A percentile compares a stretch with the other conserved stretches of the same genome.
phyloP scores from a whole-genome alignment of 2,329 filamentous ascomycete genomes.

The Aspergillus ruber region DNA sequence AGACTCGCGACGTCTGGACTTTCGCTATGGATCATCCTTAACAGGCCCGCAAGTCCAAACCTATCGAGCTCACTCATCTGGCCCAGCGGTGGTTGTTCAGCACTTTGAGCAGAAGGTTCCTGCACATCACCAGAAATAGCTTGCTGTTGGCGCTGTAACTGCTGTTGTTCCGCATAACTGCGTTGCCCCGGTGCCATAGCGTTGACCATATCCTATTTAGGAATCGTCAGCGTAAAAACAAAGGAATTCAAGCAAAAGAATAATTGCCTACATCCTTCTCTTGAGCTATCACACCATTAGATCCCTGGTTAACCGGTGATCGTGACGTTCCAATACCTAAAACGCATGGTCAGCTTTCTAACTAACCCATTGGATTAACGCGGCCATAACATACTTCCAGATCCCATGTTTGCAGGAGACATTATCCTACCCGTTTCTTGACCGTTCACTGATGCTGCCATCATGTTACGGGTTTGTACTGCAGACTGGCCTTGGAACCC shows the following conservation, averaged over 20 bases:
- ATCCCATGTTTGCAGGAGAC: constrained; percentile 25
- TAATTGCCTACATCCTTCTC: constrained; percentile 32
- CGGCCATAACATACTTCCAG: constrained; percentile 21
- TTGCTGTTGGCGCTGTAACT: constrained; percentile 31
- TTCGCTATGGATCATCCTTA: constrained; percentile 51
- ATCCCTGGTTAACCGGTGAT: constrained; percentile 37
- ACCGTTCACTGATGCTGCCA: constrained; percentile 32
- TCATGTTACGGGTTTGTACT: constrained; percentile 23
- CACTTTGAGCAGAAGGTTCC: constrained; percentile 29
- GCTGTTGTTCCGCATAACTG: constrained; percentile 30
- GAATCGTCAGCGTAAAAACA: constrained; percentile 9
- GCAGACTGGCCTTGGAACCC: constrained; percentile 38
- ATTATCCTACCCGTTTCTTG: constrained; percentile 29
- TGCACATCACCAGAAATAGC: constrained; percentile 24
- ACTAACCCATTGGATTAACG: neutral
- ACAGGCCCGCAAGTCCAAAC: constrained; percentile 55
- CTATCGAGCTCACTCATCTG: constrained; percentile 57
- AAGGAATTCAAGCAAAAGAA: constrained; percentile 3
- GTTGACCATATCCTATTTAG: constrained; percentile 29
- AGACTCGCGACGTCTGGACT: constrained; percentile 48
- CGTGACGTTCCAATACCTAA: constrained; percentile 33
- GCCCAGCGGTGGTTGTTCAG: constrained; percentile 38
- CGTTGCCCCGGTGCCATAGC: constrained; percentile 27
- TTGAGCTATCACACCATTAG: constrained; percentile 38
- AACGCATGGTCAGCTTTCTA: constrained; percentile 11